Conservation (phyloP, 1,139 yeast genomes). For the Candida sp. region DNA sequence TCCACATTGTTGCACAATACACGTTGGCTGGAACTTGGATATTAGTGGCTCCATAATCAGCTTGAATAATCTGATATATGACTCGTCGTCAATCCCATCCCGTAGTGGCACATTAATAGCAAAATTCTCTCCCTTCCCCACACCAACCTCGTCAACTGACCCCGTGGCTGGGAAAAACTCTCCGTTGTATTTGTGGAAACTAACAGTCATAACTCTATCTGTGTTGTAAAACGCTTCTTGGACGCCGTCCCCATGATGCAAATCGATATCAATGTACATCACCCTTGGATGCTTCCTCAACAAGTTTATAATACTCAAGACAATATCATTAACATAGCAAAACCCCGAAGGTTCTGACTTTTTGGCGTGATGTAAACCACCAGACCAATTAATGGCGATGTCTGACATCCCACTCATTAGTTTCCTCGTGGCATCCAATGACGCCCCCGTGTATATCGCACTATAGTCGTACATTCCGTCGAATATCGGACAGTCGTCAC, state of each 20-base stretch:
- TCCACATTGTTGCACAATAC: slow-evolving; percentile 95
- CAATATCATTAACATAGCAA: slow-evolving; percentile 95
- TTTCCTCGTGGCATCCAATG: slow-evolving; percentile 90
- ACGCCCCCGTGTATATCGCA: slow-evolving; percentile 88
- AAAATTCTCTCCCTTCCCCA: slow-evolving; percentile 86
- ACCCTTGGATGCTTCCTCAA: slow-evolving; percentile 90
- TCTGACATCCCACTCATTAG: slow-evolving; percentile 86
- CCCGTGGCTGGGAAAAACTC: slow-evolving; percentile 99
- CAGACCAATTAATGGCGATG: slow-evolving; percentile 97
- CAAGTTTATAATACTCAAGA: slow-evolving; percentile 80
- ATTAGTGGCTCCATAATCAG: slow-evolving; percentile 89
- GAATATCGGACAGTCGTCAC: slow-evolving; percentile 98
- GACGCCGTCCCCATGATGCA: slow-evolving; percentile 99
- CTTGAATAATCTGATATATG: slow-evolving; percentile 77
- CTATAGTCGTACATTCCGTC: slow-evolving; percentile 94
- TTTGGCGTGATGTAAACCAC: slow-evolving; percentile 97
- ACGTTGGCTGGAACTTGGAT: slow-evolving; percentile 85
- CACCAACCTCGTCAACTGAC: slow-evolving; percentile 82
- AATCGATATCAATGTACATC: slow-evolving; percentile 90
- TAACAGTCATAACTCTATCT: slow-evolving; percentile 94
- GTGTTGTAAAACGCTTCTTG: slow-evolving; percentile 97
- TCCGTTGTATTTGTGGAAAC: slow-evolving; percentile 95
- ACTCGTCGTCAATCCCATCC: slow-evolving; percentile 96
- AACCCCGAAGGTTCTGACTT: slow-evolving; percentile 95
- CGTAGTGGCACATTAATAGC: slow-evolving; percentile 92